Conservation (phyloP, 2,329 filamentous ascomycete genomes). For the Cordyceps cateniannulata region DNA sequence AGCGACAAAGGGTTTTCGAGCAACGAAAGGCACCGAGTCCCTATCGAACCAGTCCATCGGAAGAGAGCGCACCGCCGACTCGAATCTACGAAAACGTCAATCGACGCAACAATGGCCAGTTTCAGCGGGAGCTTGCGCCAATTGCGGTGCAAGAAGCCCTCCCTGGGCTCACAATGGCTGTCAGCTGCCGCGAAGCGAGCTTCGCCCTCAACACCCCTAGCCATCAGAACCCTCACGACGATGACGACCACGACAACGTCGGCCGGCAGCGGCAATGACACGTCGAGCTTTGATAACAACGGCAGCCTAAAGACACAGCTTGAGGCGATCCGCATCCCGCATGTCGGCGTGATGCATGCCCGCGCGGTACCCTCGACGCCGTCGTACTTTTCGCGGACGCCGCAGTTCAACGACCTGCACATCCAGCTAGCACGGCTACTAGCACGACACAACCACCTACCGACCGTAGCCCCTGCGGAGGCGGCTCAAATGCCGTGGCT, state of each 20-base stretch:
- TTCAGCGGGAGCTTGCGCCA: conserved; percentile 29
- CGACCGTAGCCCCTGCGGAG: conserved; percentile 57
- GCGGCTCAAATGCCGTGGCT: conserved; percentile 75
- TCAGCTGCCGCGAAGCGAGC: conserved; percentile 8
- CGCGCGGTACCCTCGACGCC: conserved; percentile 78
- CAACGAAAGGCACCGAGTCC: not conserved
- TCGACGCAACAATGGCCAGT: conserved; percentile 27
- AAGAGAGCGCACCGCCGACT: conserved; percentile 2
- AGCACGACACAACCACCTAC: conserved; percentile 66
- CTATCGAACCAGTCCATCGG: conserved; percentile 11
- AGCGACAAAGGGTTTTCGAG: conserved; percentile 9
- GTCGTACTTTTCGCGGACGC: conserved; percentile 89
- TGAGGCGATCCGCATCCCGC: conserved; percentile 23
- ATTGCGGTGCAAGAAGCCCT: conserved; percentile 27
- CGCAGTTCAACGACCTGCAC: conserved; percentile 79
- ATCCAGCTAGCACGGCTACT: conserved; percentile 67
- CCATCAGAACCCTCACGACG: conserved; percentile 11
- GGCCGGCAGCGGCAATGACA: not conserved
- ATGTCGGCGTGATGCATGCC: conserved; percentile 41
- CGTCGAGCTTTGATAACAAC: not conserved
- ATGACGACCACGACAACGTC: not conserved
- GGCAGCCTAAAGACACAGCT: conserved; percentile 15
- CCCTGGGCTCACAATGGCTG: conserved; percentile 25
- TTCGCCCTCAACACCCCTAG: conserved; percentile 8
- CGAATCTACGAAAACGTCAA: not conserved